Percentiles rank a stretch among this genome's conserved stretches.
phyloP scores from a whole-genome alignment of 139 green algal genomes.

The Closterium sp. region DNA sequence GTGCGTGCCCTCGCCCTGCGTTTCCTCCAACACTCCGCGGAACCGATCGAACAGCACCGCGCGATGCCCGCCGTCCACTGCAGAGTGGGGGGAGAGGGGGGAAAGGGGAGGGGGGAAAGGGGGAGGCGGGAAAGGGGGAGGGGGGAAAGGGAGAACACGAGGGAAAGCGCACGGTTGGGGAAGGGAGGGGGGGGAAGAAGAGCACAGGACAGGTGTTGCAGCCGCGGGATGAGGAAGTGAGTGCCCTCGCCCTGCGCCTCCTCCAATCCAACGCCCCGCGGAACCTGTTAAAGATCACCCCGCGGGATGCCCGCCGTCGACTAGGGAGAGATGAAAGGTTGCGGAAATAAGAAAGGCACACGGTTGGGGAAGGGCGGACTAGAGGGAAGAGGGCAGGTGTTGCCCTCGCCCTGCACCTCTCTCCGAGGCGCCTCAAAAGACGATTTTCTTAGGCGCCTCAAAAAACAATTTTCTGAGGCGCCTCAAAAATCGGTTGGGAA shows the following conservation, averaged over 20 bases:
- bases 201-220: neutral
- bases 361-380: too few species aligned
- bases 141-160: neutral
- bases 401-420: too few species aligned
- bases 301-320: neutral
- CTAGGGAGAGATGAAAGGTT: neutral
- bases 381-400: too few species aligned
- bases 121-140: neutral
- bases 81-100: neutral
- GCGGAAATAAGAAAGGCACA: too few species aligned
- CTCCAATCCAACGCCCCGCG: conserved; percentile 80
- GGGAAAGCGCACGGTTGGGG: too few species aligned
- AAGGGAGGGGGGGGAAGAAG: neutral
- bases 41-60: conserved; percentile 98
- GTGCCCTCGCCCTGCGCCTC: conserved; percentile 85
- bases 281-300: neutral
- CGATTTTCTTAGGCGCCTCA: too few species aligned
- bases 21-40: conserved; percentile 77
- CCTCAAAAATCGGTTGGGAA: too few species aligned
- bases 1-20: conserved; percentile 88
- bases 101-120: neutral
- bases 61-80: conserved; percentile 92
- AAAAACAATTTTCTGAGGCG: too few species aligned
- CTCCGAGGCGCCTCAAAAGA: too few species aligned
- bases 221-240: conserved; percentile 73